A percentile compares a stretch with the other conserved stretches of the same genome.
Evolutionary conservation across 2,329 filamentous ascomycete genomes (phyloP).

Genomic region (Volutella citrinella): DNA sequence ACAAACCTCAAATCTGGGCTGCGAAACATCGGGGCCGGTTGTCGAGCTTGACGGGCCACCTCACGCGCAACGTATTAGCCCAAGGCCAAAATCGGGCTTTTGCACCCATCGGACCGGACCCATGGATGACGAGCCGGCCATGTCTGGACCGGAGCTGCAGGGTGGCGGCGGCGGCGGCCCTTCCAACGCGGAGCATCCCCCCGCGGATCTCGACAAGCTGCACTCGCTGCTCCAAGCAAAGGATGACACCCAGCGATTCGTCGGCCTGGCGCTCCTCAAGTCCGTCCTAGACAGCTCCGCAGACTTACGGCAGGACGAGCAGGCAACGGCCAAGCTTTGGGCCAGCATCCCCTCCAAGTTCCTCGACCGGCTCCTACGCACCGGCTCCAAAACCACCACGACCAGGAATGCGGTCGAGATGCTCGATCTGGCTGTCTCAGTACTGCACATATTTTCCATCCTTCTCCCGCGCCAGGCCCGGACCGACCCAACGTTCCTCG

Average conservation of each 20-base stretch:
- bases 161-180: too few species aligned
- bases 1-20: too few species aligned
- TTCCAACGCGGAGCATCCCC: too few species aligned
- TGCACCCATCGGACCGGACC: too few species aligned
- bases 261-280: conserved; percentile 64
- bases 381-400: conserved; percentile 41
- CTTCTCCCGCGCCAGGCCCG: conserved; percentile 50
- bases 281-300: conserved; percentile 61
- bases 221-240: conserved; percentile 54
- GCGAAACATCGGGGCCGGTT: too few species aligned
- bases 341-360: conserved; percentile 59
- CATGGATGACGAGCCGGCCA: too few species aligned
- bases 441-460: conserved; percentile 60
- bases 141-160: too few species aligned
- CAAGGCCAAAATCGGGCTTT: too few species aligned
- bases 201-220: conserved; percentile 45
- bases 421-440: conserved; percentile 60
- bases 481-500: conserved; percentile 45
- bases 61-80: too few species aligned
- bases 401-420: conserved; percentile 56
- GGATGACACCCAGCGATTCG: conserved; percentile 67
- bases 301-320: conserved; percentile 46
- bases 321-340: conserved; percentile 52
- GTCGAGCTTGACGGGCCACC: too few species aligned
- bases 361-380: conserved; percentile 59